These are phyloP conservation scores for Quambalaria eucalypti DNA, from an alignment of 1,284 basidiomycete species.

Conservation along the genomic window DNA sequence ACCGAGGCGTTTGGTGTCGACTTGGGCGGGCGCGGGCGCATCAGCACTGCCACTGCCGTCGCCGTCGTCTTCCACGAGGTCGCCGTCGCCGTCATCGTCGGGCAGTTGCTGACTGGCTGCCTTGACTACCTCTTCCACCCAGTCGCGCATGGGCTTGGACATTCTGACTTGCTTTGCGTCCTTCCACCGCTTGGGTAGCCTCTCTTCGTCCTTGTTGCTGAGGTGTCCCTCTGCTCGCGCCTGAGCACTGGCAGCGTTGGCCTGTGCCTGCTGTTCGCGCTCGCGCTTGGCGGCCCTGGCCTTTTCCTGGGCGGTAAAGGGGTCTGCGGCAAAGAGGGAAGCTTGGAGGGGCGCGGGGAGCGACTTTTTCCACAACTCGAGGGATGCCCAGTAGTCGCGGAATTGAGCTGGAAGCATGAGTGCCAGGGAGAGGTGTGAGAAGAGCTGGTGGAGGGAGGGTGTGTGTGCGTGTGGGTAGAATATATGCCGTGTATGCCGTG, in stretches of 20 bases:
- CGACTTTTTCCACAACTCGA: slow-evolving; percentile 35
- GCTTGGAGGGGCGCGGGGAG: slow-evolving; percentile 25
- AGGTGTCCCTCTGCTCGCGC: slow-evolving; percentile 11
- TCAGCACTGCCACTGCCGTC: not conserved
- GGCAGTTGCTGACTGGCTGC: slow-evolving; percentile 57
- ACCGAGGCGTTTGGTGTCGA: slow-evolving; percentile 11
- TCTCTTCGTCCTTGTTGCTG: slow-evolving; percentile 13
- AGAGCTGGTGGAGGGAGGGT: slow-evolving; percentile 11
- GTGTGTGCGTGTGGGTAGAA: not conserved
- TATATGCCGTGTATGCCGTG: no score
- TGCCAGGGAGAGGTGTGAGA: slow-evolving; percentile 35
- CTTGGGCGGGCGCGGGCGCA: not conserved
- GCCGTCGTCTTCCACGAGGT: slow-evolving; percentile 1
- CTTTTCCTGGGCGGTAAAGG: slow-evolving; percentile 41
- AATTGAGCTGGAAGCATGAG: slow-evolving; percentile 42
- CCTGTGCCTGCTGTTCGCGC: slow-evolving; percentile 15
- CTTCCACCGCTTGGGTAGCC: slow-evolving; percentile 55
- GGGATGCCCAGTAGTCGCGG: slow-evolving; percentile 41
- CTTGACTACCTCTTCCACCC: slow-evolving; percentile 66
- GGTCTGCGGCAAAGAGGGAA: slow-evolving; percentile 43
- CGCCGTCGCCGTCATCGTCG: not conserved
- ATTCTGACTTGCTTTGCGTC: slow-evolving; percentile 75
- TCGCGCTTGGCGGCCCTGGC: slow-evolving; percentile 18
- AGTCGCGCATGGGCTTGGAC: slow-evolving; percentile 64
- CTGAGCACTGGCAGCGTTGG: slow-evolving; percentile 6